A percentile compares a stretch with the other conserved stretches of the same genome.
phyloP scores from a whole-genome alignment of 495 filamentous ascomycete genomes.

The Talaromyces ruber region DNA sequence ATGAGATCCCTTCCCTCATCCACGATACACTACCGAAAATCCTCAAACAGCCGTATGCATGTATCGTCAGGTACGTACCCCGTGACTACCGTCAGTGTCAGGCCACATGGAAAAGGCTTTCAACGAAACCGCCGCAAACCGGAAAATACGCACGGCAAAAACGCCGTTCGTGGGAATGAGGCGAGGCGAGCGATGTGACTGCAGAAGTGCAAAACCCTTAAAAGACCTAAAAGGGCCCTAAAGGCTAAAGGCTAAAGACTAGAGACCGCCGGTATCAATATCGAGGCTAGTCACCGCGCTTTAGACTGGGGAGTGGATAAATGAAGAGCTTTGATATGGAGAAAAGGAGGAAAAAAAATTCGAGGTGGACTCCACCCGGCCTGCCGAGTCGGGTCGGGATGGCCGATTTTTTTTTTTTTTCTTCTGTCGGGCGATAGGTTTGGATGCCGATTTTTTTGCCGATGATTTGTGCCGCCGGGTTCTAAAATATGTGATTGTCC shows the following conservation, averaged over 20 bases:
- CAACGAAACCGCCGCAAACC: neutral
- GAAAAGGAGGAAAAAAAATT: neutral
- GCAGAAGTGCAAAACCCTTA: too few relatives aligned
- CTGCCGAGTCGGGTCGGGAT: neutral
- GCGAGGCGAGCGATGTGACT: neutral
- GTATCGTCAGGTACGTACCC: neutral
- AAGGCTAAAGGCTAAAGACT: too few relatives aligned
- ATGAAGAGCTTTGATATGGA: neutral
- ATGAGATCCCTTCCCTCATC: neutral
- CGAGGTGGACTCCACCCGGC: neutral
- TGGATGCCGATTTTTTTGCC: neutral
- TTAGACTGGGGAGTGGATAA: neutral
- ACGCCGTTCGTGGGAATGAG: neutral
- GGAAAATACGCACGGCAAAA: neutral
- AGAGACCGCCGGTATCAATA: neutral
- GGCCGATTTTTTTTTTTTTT: neutral
- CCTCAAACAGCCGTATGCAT: too few relatives aligned
- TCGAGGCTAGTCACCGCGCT: neutral
- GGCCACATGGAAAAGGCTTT: neutral
- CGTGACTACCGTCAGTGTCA: neutral
- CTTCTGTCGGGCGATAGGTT: neutral
- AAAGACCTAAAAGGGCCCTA: too few relatives aligned
- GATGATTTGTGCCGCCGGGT: neutral
- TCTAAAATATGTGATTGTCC: too few relatives aligned
- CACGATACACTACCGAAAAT: neutral